These are phyloP conservation scores for Russula emetica DNA, from an alignment of 768 basidiomycete genomes.

Conservation along the genomic window DNA sequence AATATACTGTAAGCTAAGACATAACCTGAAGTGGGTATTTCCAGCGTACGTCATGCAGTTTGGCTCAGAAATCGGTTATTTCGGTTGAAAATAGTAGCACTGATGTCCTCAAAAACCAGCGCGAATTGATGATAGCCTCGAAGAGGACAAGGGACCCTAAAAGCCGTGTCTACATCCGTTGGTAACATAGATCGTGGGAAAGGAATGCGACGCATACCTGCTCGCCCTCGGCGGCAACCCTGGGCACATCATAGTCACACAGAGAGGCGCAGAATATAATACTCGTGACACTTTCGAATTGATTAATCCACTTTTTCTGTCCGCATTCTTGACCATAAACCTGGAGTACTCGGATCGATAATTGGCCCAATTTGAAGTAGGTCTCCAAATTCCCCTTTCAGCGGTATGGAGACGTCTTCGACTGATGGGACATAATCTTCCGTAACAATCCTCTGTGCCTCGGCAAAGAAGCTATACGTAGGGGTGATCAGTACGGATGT, in stretches of 20 bases:
- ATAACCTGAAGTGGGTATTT: neutral
- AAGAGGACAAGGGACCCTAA: constrained; percentile 46
- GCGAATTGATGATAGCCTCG: constrained; percentile 48
- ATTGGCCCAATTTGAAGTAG: constrained; percentile 44
- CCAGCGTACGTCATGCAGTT: constrained; percentile 39
- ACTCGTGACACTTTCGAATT: constrained; percentile 58
- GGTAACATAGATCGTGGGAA: neutral
- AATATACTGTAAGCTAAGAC: neutral
- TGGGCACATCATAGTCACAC: constrained; percentile 66
- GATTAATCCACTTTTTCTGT: constrained; percentile 48
- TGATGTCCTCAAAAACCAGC: constrained; percentile 41
- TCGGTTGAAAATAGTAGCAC: constrained; percentile 45
- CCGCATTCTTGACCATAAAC: constrained; percentile 60
- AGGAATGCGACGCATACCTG: neutral
- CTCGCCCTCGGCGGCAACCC: constrained; percentile 27
- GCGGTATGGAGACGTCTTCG: constrained; percentile 81
- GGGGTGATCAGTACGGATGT: constrained; percentile 23
- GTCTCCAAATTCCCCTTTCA: constrained; percentile 83
- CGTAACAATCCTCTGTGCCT: constrained; percentile 73
- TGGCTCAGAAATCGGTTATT: constrained; percentile 49
- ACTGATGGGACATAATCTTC: constrained; percentile 77
- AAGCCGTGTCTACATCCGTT: constrained; percentile 39
- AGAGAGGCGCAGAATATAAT: constrained; percentile 71
- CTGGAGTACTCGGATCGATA: constrained; percentile 58
- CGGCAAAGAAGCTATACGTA: constrained; percentile 68